phyloP scores from a whole-genome alignment of 2,329 filamentous ascomycete species.

The Aspergillus sp. region DNA sequence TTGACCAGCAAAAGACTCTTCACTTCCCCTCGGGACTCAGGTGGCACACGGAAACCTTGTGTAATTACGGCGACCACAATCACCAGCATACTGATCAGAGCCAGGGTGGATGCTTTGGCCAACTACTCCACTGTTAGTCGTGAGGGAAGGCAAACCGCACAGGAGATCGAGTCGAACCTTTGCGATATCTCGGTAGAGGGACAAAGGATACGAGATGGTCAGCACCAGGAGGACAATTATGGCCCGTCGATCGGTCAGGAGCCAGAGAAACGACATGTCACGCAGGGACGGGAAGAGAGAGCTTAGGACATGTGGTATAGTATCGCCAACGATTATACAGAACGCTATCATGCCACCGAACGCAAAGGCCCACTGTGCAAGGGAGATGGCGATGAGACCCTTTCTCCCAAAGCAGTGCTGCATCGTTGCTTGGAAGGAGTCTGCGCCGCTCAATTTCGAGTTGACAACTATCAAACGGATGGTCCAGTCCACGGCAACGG shows the following conservation, averaged over 20 bases:
- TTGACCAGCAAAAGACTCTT: conserved; percentile 73
- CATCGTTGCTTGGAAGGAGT: conserved; percentile 93
- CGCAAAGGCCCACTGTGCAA: conserved; percentile 97
- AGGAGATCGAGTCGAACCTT: conserved; percentile 60
- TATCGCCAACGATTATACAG: conserved; percentile 94
- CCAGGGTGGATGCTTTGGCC: conserved; percentile 91
- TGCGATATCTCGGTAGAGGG: conserved; percentile 92
- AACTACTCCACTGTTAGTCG: conserved; percentile 54
- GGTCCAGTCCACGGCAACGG: conserved; percentile 91
- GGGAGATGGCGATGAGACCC: conserved; percentile 81
- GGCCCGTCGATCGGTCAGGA: conserved; percentile 75
- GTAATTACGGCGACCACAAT: conserved; percentile 86
- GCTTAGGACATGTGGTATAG: conserved; percentile 83
- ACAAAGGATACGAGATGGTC: conserved; percentile 84
- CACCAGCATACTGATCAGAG: conserved; percentile 86
- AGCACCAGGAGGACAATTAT: conserved; percentile 87
- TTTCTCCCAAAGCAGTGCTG: conserved; percentile 89
- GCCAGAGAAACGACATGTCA: conserved; percentile 72
- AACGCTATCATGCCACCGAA: conserved; percentile 99
- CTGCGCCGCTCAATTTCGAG: conserved; percentile 89
- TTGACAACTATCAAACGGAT: conserved; percentile 97
- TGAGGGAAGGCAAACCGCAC: conserved; percentile 25
- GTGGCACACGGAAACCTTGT: conserved; percentile 73
- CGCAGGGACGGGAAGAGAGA: conserved; percentile 76
- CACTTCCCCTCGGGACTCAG: conserved; percentile 69